These are phyloP conservation scores for Danielozyma ontarioensis DNA, from an alignment of 805 yeast species.

Conservation along the genomic window DNA sequence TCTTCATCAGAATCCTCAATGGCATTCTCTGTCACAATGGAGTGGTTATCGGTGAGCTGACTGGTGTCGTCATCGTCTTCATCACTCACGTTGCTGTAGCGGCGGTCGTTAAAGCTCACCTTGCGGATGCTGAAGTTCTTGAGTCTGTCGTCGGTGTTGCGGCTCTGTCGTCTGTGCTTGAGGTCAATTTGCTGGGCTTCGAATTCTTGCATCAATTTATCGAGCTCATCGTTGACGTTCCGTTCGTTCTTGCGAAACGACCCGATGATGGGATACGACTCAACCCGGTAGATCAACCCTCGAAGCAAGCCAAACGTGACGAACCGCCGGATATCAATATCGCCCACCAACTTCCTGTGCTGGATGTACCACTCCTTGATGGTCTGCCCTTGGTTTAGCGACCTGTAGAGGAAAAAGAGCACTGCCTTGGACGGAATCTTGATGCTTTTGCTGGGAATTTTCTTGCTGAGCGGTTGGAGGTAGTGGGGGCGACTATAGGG, in stretches of 20 bases:
- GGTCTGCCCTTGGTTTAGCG: conserved; percentile 72
- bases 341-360: conserved; percentile 50
- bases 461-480: not conserved
- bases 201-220: conserved; percentile 7
- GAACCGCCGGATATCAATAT: conserved; percentile 80
- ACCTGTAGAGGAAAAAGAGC: conserved; percentile 68
- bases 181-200: not conserved
- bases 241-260: conserved; percentile 13
- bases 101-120: conserved; percentile 32
- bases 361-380: conserved; percentile 78
- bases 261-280: conserved; percentile 63
- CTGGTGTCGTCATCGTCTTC: conserved; percentile 1
- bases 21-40: conserved; percentile 13
- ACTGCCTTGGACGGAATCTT: conserved; percentile 57
- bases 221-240: conserved; percentile 8
- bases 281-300: conserved; percentile 76
- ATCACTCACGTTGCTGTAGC: conserved; percentile 5
- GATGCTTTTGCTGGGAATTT: conserved; percentile 5
- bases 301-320: conserved; percentile 81
- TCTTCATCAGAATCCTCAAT: conserved; percentile 4
- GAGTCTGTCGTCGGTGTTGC: not conserved
- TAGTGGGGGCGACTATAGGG: not conserved
- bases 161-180: not conserved
- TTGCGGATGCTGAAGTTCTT: conserved; percentile 12
- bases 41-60: conserved; percentile 1